Base-by-base conservation (phyloP, 192 early-diverging fungal genomes). In the Phlyctochytrium bullatum region DNA sequence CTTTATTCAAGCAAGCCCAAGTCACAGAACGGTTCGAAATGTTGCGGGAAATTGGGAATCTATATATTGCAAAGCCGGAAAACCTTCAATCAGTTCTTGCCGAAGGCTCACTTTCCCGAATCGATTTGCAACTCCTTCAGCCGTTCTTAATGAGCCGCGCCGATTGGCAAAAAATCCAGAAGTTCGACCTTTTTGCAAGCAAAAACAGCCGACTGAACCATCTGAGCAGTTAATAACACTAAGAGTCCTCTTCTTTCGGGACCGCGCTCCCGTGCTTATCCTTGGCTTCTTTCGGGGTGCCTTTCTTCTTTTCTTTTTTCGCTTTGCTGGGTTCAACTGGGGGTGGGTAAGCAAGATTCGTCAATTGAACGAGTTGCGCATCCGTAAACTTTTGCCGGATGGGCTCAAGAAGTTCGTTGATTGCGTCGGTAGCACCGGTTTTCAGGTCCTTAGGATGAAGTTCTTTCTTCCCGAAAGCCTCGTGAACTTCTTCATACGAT, bases 391-490 rank as follows among this genome's bases (percentile, higher is more conserved):
- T 74, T 72, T 89, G 76, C 40, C 94, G 87, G 57, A 99, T 88
- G 51, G 97, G 97, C 34, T 86, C 94, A 52, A 99, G 83, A 35
- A 99, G 74, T 2, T 28, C 80, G 73, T 97, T 96, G 54, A 99
- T 80, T 1, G 92, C 89, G 25, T 91, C 86, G 1, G 90, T 83
- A 1, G 89, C 90, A 65, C 89, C 89, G 66, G 80, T 85, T 84
- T 99, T 99, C 63, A 99, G 85, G 74, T 99, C 97, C 20, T 90
- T 90, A 16, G 97, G 97, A 75, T 97, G 94, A 24, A 99, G 80
- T 70, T 87, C 84, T 82, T 91, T 89, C 2, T 89, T 90, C 47
- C 77, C 83, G 72, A 96, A 99, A 65, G 93, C 95, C 28, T 88
- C 75, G 76, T 95, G 90, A 35, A 99, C 77, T 3, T 76, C 77